These are phyloP conservation scores for Phytophthora sojae DNA, from an alignment of 352 stramenopile species.

Conservation along the genomic window DNA sequence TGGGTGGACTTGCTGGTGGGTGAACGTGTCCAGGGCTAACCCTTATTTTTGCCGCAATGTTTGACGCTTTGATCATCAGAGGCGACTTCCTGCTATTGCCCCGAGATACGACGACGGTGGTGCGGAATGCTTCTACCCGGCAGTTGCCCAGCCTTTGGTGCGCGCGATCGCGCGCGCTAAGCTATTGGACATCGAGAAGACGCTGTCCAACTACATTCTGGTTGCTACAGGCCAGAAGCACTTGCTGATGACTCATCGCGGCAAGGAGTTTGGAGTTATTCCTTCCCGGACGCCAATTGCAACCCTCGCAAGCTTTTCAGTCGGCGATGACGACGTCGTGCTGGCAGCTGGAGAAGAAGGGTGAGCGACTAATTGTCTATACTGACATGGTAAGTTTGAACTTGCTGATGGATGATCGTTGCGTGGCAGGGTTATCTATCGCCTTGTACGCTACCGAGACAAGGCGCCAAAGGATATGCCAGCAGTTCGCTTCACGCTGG, in stretches of 20 bases:
- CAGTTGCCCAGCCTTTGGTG: conserved; percentile 34
- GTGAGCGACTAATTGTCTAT: conserved; percentile 27
- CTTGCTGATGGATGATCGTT: conserved; percentile 2
- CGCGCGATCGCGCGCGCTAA: conserved; percentile 41
- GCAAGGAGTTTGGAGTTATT: conserved; percentile 41
- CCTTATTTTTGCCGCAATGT: conserved; percentile 2
- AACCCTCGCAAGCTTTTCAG: conserved; percentile 38
- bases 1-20: conserved; percentile 3
- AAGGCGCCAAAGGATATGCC: conserved; percentile 29
- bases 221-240: conserved; percentile 54
- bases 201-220: conserved; percentile 59
- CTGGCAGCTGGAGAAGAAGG: conserved; percentile 58
- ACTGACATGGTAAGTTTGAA: background rate
- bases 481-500: conserved; percentile 42
- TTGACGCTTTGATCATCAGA: conserved; percentile 19
- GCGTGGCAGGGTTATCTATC: conserved; percentile 51
- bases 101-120: conserved; percentile 8
- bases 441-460: conserved; percentile 40
- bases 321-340: conserved; percentile 43
- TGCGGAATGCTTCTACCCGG: conserved; percentile 45
- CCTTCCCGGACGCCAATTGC: conserved; percentile 38
- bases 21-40: background rate
- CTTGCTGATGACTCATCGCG: conserved; percentile 54
- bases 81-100: conserved; percentile 18
- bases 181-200: conserved; percentile 58